phyloP scores from a whole-genome alignment of 495 filamentous ascomycete genomes.

The Podospora pseudopauciseta region DNA sequence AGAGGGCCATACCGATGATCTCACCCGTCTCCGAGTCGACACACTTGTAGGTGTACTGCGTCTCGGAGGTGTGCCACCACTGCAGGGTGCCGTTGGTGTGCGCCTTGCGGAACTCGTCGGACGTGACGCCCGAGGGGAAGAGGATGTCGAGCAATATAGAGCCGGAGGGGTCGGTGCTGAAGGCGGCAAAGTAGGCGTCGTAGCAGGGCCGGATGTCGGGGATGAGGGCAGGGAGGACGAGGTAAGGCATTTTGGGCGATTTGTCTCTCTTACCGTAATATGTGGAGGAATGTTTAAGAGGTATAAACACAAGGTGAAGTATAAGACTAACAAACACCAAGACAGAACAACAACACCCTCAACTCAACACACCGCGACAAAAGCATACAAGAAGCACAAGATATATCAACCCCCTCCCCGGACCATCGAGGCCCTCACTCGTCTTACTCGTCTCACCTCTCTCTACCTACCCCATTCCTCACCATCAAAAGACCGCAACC shows the following conservation, averaged over 20 bases:
- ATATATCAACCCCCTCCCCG: not conserved
- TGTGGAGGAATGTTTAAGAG: not conserved
- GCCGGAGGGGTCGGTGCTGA: conserved; percentile 25
- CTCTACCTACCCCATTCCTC: not conserved
- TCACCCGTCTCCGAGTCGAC: conserved; percentile 33
- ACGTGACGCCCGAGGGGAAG: conserved; percentile 31
- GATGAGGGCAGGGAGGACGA: conserved; percentile 40
- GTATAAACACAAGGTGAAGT: not conserved
- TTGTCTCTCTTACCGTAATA: not conserved
- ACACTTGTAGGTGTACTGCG: conserved; percentile 40
- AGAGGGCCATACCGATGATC: conserved; percentile 37
- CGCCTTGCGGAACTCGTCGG: conserved; percentile 32
- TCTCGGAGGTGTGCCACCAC: conserved; percentile 32
- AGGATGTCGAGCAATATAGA: conserved; percentile 34
- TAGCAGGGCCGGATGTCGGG: conserved; percentile 40
- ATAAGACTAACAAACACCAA: not conserved
- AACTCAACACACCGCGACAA: not conserved
- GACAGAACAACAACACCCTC: not conserved
- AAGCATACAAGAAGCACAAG: not conserved
- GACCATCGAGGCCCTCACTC: too few relatives aligned
- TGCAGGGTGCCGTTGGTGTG: conserved; percentile 33
- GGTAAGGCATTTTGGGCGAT: conserved; percentile 31
- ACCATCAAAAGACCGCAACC: not conserved
- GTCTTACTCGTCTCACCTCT: not conserved
- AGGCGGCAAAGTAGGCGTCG: conserved; percentile 42